Evolutionary conservation across 2,329 filamentous ascomycete genomes (phyloP), one percentile per base, ranked within the genome.

Genomic region (Phialophora expanda): DNA sequence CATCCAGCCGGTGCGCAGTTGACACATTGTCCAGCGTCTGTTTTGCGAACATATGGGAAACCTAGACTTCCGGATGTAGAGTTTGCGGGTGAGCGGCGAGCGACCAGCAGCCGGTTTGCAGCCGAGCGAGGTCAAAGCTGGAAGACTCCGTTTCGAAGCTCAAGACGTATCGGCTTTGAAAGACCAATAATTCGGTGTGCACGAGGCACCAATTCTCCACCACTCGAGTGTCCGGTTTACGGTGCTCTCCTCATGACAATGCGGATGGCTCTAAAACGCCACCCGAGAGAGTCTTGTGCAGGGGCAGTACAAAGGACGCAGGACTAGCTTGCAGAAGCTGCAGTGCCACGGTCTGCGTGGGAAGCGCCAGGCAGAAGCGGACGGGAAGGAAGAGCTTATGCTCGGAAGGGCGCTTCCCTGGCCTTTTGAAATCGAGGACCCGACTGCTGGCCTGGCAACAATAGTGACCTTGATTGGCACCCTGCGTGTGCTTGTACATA

Each of bases 211-310:
- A 44, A n/a, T 44, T 17, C 38, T 44, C 38, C 38, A 44, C 7
- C 8, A 20, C 17, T 44, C 38, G 17, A 44, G 17, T 44, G 17
- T 44, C 38, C 38, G 2, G n/a, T 17, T 44, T n/a, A 44, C 38
- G 38, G 38, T 44, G 17, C 38, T n/a, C 38, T 17, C 38, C 17
- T 41, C 14, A 17, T 41, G 14, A n/a, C 7, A 41, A 41, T 41
- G 38, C 38, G 17, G 17, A 44, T 44, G 38, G 17, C 38, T 53
- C 48, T 28, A 20, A 17, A 8, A 30, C 41, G 56, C 44, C 56
- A 60, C 56, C 56, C 44, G 56, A 51, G 44, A 17, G 41, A 60
- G 41, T 60, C 56, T 60, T 60, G 56, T 60, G 41, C 56, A 48
- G 41, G 56, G 56, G 56, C 9, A 57, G 55, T 4, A 57, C 55